These are phyloP conservation scores for Neopestalotiopsis clavispora DNA, from an alignment of 2,329 filamentous ascomycete species.

Conservation along the genomic window DNA sequence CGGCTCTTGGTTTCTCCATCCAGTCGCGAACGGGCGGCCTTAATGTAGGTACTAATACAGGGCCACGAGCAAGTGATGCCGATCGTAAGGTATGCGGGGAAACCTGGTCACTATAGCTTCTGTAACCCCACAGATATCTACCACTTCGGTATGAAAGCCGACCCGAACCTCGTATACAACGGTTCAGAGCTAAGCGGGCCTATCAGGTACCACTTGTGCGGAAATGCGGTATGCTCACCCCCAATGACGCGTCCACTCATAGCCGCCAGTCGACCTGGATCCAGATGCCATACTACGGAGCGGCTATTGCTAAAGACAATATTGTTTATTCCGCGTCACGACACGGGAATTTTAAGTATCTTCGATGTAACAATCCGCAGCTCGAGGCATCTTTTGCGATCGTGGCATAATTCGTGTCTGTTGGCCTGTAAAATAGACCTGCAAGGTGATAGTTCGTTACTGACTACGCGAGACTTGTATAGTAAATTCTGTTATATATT, in stretches of 20 bases:
- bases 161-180: neutral
- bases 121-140: neutral
- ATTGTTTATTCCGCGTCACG: too few relatives aligned
- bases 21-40: neutral
- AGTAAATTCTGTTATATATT: too few relatives aligned
- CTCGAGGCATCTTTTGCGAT: too few relatives aligned
- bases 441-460: neutral
- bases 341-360: too few relatives aligned
- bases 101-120: neutral
- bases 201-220: neutral
- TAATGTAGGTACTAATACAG: neutral
- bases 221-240: too few relatives aligned
- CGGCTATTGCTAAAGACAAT: too few relatives aligned
- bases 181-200: neutral
- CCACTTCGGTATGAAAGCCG: conserved; percentile 2
- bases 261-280: too few relatives aligned
- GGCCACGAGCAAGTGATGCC: neutral
- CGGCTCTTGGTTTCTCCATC: conserved; percentile 14
- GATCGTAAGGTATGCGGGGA: neutral
- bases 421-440: neutral
- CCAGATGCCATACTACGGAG: too few relatives aligned
- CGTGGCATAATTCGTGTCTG: too few relatives aligned
- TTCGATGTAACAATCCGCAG: too few relatives aligned
- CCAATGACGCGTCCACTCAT: too few relatives aligned
- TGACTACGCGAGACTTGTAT: too few relatives aligned